A percentile compares a stretch with the other conserved stretches of the same genome.
phyloP scores from a whole-genome alignment of 2,329 filamentous ascomycete genomes.

The Penicillium digitatum region DNA sequence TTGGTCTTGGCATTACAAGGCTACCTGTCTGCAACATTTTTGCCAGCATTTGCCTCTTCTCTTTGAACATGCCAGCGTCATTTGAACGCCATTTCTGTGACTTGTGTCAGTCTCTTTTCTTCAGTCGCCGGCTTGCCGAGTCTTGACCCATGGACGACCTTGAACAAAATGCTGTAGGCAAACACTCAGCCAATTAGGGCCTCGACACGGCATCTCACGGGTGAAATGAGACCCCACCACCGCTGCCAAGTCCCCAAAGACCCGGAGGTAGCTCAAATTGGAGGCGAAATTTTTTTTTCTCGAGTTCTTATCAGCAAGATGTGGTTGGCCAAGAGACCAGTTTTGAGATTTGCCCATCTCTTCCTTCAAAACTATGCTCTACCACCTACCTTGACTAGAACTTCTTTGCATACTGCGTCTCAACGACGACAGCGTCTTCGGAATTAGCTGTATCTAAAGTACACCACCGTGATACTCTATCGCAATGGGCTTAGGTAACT shows the following conservation, averaged over 20 bases:
- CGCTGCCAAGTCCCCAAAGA: constrained; percentile 15
- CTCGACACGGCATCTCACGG: not conserved
- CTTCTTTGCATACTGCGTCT: constrained; percentile 14
- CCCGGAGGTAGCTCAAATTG: constrained; percentile 7
- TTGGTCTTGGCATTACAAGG: constrained; percentile 13
- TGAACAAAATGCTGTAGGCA: constrained; percentile 8
- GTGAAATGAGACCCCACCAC: not conserved
- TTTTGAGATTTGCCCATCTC: not conserved
- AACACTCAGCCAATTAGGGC: constrained; percentile 10
- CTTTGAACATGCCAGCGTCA: not conserved
- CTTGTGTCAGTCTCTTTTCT: not conserved
- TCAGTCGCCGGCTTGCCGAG: constrained; percentile 10
- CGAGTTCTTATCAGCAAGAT: constrained; percentile 17
- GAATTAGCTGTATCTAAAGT: not conserved
- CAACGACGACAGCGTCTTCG: constrained; percentile 3
- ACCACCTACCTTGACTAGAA: not conserved
- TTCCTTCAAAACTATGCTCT: constrained; percentile 2
- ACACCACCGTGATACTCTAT: not conserved
- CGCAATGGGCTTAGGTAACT: constrained; percentile 16
- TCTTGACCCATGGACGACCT: constrained; percentile 3
- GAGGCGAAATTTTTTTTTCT: constrained; percentile 9
- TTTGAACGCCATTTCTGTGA: not conserved
- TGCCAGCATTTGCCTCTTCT: not conserved
- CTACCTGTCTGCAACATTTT: not conserved
- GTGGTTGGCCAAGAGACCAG: constrained; percentile 11